phyloP scores from a whole-genome alignment of 1,284 basidiomycete species.

The Moniliella sp. region DNA sequence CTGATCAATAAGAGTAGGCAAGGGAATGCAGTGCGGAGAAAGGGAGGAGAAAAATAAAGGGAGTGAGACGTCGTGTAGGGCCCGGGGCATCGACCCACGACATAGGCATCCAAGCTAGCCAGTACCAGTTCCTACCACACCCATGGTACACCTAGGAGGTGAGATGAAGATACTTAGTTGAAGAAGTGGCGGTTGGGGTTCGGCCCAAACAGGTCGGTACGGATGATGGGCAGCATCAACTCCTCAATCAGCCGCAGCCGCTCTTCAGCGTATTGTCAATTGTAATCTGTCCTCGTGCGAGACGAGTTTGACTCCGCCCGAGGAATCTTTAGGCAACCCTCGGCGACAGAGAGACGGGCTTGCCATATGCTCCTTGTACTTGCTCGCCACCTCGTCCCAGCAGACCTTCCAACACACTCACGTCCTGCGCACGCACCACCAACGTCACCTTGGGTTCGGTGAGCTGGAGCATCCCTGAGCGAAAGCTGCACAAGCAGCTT shows the following conservation, averaged over 20 bases:
- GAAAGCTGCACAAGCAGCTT: slow-evolving; percentile 60
- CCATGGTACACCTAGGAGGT: no score
- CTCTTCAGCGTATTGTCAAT: slow-evolving; percentile 32
- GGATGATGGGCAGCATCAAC: slow-evolving; percentile 32
- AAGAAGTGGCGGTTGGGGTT: slow-evolving; percentile 27
- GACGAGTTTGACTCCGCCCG: slow-evolving; percentile 20
- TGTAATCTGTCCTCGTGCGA: slow-evolving; percentile 22
- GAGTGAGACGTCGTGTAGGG: no score
- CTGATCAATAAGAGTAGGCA: no score
- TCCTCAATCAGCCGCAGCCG: slow-evolving; percentile 26
- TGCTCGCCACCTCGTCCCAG: slow-evolving; percentile 39
- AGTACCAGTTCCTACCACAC: no score
- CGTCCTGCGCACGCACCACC: slow-evolving; percentile 18
- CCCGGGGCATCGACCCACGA: no score
- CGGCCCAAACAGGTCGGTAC: slow-evolving; percentile 25
- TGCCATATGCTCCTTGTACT: slow-evolving; percentile 55
- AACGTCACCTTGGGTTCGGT: slow-evolving; percentile 22
- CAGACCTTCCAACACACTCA: no score
- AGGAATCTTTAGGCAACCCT: slow-evolving; percentile 47
- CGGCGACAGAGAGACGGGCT: slow-evolving; percentile 48
- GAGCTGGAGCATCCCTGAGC: slow-evolving; percentile 41
- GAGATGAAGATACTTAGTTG: no score
- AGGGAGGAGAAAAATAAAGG: no score
- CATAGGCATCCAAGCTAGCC: no score
- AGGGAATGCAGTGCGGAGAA: no score